These are phyloP conservation scores for Lathyrus aphaca DNA, from an alignment of 306 rosid species.

Conservation along the genomic window DNA sequence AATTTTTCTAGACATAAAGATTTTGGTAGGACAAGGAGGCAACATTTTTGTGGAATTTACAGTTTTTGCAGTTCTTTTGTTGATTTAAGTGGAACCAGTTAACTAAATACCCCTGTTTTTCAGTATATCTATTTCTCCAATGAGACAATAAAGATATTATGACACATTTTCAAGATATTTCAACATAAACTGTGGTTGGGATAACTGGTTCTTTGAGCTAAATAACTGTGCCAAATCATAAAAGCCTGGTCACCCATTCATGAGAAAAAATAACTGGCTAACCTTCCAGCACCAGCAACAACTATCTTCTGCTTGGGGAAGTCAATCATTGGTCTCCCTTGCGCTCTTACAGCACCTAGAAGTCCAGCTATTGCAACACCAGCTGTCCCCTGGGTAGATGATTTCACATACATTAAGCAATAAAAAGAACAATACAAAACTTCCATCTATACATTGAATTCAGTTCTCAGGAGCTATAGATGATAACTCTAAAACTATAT, in stretches of 20 bases:
- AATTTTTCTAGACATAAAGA: neutral
- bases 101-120: neutral
- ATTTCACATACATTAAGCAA: constrained; percentile 27
- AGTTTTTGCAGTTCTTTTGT: constrained; percentile 1
- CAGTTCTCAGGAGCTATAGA: constrained; percentile 3
- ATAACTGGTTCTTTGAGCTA: constrained; percentile 6
- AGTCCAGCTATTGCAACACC: constrained; percentile 99
- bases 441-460: constrained; percentile 17
- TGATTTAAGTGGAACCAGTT: neutral
- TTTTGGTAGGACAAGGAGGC: neutral
- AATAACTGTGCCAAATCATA: constrained; percentile 11
- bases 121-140: neutral
- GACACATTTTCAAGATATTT: constrained; percentile 1
- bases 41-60: neutral
- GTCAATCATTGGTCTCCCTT: constrained; percentile 98
- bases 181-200: neutral
- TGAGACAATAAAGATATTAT: neutral
- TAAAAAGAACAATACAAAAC: constrained; percentile 26
- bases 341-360: constrained; percentile 98
- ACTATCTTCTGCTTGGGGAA: constrained; percentile 97
- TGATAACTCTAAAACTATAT: neutral
- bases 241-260: constrained; percentile 16
- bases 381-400: constrained; percentile 81
- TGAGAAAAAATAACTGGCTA: constrained; percentile 36
- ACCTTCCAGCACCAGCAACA: constrained; percentile 99